Conservation (phyloP, 164 flowering plant genomes). For the Santalum album region DNA sequence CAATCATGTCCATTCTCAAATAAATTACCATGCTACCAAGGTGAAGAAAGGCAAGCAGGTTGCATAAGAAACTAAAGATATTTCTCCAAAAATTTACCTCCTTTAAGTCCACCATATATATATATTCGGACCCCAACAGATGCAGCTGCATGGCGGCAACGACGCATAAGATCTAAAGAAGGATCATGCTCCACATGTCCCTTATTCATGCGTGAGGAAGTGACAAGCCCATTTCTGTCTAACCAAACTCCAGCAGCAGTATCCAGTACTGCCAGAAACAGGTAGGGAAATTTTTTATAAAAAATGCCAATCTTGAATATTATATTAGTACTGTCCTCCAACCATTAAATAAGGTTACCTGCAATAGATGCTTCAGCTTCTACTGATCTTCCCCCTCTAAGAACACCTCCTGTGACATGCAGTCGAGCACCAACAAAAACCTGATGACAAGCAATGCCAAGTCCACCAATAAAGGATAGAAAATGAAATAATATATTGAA, state of each 20-base stretch:
- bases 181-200: conserved; percentile 54
- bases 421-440: conserved; percentile 92
- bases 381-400: conserved; percentile 80
- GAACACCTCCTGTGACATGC: conserved; percentile 91
- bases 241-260: conserved; percentile 99
- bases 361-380: conserved; percentile 88
- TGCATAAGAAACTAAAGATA: too few relatives aligned
- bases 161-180: conserved; percentile 80
- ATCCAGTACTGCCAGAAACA: conserved; percentile 57
- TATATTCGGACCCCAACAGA: conserved; percentile 81
- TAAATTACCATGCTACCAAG: not conserved
- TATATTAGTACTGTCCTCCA: too few relatives aligned
- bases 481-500: not conserved
- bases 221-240: conserved; percentile 84
- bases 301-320: too few relatives aligned
- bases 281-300: not conserved
- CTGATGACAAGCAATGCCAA: conserved; percentile 31
- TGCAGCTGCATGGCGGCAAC: conserved; percentile 97
- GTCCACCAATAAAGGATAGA: not conserved
- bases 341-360: conserved; percentile 38
- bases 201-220: conserved; percentile 57
- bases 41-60: too few relatives aligned
- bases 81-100: conserved; percentile 47
- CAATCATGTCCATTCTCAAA: too few relatives aligned
- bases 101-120: conserved; percentile 86